A percentile compares a stretch with the other conserved stretches of the same genome.
Evolutionary conservation across 202 grass and related monocot species (phyloP).

Genomic region (Sporobolus alterniflorus): DNA sequence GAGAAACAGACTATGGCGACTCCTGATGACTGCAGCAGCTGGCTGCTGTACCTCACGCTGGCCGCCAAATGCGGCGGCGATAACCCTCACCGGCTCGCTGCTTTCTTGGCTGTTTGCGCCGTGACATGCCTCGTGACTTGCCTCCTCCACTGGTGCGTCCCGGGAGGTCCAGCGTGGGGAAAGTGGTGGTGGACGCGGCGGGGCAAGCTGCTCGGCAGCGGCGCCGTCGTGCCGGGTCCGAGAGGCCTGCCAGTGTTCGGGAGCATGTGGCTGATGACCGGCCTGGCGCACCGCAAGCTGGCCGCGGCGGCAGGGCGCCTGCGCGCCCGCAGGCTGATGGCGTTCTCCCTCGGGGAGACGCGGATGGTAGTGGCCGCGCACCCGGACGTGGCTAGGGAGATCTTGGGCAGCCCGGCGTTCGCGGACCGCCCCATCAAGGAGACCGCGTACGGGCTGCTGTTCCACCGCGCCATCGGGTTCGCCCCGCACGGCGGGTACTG

Average conservation of each 20-base stretch:
- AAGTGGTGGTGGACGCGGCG: slow-evolving; percentile 50
- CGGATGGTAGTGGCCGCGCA: slow-evolving; percentile 55
- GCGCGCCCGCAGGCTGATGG: slow-evolving; percentile 46
- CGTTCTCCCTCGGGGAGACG: slow-evolving; percentile 64
- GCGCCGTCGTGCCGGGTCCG: slow-evolving; percentile 49
- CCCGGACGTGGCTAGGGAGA: slow-evolving; percentile 61
- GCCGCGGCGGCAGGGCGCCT: slow-evolving; percentile 21
- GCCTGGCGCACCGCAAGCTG: slow-evolving; percentile 75
- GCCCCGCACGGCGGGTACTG: slow-evolving; percentile 74
- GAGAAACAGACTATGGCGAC: slow-evolving; percentile 48
- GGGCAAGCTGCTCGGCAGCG: not conserved
- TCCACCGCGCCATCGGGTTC: slow-evolving; percentile 87
- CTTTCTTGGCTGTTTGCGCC: slow-evolving; percentile 1
- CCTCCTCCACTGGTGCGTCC: slow-evolving; percentile 71
- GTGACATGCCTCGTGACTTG: not conserved
- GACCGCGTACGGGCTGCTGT: slow-evolving; percentile 75
- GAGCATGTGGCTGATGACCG: slow-evolving; percentile 68
- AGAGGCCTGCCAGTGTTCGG: slow-evolving; percentile 60
- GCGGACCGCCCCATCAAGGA: slow-evolving; percentile 71
- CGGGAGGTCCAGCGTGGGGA: slow-evolving; percentile 84
- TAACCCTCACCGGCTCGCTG: slow-evolving; percentile 39
- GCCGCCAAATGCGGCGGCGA: slow-evolving; percentile 58
- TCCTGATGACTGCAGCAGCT: slow-evolving; percentile 41
- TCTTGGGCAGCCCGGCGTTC: slow-evolving; percentile 62
- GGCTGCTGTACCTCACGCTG: slow-evolving; percentile 62